phyloP scores from a whole-genome alignment of 208 protist genomes.

The Crithidia acanthocephali region DNA sequence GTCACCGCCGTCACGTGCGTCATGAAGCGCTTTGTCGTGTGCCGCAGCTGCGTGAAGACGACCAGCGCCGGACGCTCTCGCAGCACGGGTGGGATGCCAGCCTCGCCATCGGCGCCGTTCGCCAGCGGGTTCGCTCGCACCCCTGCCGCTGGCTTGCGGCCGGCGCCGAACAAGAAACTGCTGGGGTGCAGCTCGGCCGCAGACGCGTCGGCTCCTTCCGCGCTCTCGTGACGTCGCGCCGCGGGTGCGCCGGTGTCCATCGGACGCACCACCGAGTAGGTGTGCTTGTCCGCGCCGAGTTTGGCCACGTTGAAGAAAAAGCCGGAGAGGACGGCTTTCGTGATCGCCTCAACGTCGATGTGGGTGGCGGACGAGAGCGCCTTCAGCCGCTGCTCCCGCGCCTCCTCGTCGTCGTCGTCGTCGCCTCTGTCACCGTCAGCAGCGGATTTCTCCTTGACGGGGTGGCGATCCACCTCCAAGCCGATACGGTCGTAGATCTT shows the following conservation, averaged over 20 bases:
- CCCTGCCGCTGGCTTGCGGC: constrained; percentile 25
- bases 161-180: constrained; percentile 75
- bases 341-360: constrained; percentile 70
- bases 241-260: constrained; percentile 55
- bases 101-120: not conserved
- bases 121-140: not conserved
- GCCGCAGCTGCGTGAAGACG: constrained; percentile 86
- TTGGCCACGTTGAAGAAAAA: constrained; percentile 93
- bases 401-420: constrained; percentile 20
- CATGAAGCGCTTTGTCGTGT: constrained; percentile 89
- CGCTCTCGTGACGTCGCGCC: constrained; percentile 12
- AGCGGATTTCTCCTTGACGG: not conserved
- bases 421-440: not conserved
- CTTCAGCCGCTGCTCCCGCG: constrained; percentile 24
- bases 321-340: constrained; percentile 74
- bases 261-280: constrained; percentile 77
- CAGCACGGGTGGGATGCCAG: constrained; percentile 22
- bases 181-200: constrained; percentile 79
- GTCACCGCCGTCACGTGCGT: constrained; percentile 84
- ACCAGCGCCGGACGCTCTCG: constrained; percentile 74
- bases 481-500: constrained; percentile 81
- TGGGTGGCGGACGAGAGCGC: constrained; percentile 6
- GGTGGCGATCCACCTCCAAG: constrained; percentile 40
- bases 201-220: constrained; percentile 26
- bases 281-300: constrained; percentile 75